phyloP scores from a whole-genome alignment of 2,329 filamentous ascomycete species.

The Pseudogymnoascus sp. region DNA sequence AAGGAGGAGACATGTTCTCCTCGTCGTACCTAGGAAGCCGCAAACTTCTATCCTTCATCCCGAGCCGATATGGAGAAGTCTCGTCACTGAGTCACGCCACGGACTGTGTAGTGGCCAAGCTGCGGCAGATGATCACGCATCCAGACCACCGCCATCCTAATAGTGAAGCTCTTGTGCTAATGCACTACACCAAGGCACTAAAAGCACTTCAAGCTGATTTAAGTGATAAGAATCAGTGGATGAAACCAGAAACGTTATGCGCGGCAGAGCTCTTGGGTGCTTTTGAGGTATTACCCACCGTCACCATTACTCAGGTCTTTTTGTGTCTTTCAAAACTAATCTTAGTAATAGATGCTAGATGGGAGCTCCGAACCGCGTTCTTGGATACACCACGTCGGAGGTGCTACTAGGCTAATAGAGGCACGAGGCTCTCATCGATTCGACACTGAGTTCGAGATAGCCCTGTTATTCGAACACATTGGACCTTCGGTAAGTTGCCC shows the following conservation, averaged over 20 bases:
- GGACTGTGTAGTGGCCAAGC: conserved; percentile 23
- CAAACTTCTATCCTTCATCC: conserved; percentile 21
- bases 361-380: conserved; percentile 25
- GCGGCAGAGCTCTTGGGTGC: conserved; percentile 12
- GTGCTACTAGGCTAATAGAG: conserved; percentile 27
- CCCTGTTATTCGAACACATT: conserved; percentile 29
- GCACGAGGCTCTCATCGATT: conserved; percentile 27
- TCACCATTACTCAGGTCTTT: conserved; percentile 15
- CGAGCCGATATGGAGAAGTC: conserved; percentile 21
- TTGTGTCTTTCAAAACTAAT: conserved; percentile 11
- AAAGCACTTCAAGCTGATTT: no score
- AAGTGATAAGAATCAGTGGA: no score
- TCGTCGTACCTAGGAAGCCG: no score
- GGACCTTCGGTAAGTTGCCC: conserved; percentile 25
- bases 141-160: background rate
- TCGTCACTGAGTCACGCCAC: conserved; percentile 22
- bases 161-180: no score
- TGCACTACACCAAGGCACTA: no score
- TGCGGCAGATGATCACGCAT: conserved; percentile 20
- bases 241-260: no score
- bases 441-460: conserved; percentile 30
- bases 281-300: conserved; percentile 18
- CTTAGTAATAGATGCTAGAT: conserved; percentile 22
- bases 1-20: conserved; percentile 21
- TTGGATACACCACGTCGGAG: conserved; percentile 29